Evolutionary conservation across 331 rosid species (phyloP).

Genomic region (Arachis monticola): DNA sequence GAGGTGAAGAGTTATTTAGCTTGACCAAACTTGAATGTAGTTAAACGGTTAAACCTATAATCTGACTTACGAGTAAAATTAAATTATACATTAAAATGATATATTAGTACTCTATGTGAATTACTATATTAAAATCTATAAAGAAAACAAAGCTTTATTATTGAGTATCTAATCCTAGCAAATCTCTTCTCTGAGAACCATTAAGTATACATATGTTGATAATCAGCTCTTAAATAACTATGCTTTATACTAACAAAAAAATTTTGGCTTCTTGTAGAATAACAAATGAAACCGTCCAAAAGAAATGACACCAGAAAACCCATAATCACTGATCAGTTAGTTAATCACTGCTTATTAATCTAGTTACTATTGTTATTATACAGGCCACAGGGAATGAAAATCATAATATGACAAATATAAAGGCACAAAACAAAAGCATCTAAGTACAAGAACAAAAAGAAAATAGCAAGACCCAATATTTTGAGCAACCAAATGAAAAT

Average conservation of each 20-base stretch:
- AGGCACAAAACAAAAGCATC: conserved; percentile 13
- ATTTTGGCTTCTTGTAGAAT: neutral
- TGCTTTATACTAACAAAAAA: neutral
- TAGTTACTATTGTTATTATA: neutral
- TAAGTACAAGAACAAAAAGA: conserved; percentile 47
- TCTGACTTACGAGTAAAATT: neutral
- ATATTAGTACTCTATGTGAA: neutral
- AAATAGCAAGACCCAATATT: neutral
- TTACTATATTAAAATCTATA: neutral
- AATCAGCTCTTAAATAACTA: neutral
- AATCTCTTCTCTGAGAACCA: neutral
- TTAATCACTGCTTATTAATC: too few relatives aligned
- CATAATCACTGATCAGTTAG: neutral
- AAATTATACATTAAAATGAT: neutral
- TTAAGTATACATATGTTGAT: neutral
- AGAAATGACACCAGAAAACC: neutral
- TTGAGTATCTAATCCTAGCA: neutral
- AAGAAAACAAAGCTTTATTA: neutral
- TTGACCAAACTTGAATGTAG: neutral
- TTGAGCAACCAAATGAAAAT: too few relatives aligned
- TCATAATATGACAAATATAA: conserved; percentile 36
- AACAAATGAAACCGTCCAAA: neutral
- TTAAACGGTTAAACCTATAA: neutral
- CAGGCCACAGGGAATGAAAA: conserved; percentile 29
- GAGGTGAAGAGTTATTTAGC: neutral